Conservation (phyloP, 2,329 filamentous ascomycete genomes). For the Alternaria sp. region DNA sequence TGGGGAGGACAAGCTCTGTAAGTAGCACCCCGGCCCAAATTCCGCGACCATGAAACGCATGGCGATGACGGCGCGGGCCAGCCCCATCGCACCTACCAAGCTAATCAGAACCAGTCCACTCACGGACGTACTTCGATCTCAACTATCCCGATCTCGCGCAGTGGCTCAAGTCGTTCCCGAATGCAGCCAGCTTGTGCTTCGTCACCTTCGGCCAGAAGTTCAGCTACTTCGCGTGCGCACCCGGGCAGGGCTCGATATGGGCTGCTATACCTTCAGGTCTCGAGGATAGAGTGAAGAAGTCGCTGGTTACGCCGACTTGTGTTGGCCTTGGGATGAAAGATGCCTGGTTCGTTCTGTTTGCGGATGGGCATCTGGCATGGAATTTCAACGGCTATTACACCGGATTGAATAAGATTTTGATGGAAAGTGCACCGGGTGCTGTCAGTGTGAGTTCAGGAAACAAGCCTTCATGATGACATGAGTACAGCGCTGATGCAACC, state of each 20-base stretch:
- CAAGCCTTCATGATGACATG: neutral
- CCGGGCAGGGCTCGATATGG: conserved; percentile 43
- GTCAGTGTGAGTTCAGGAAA: conserved; percentile 34
- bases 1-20: conserved; percentile 46
- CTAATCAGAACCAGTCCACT: conserved; percentile 38
- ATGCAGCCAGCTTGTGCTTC: conserved; percentile 36
- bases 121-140: conserved; percentile 38
- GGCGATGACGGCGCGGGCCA: conserved; percentile 12
- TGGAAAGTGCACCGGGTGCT: conserved; percentile 29
- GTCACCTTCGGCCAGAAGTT: conserved; percentile 42
- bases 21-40: conserved; percentile 18
- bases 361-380: conserved; percentile 39
- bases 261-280: conserved; percentile 41
- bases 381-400: conserved; percentile 43
- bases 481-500: neutral
- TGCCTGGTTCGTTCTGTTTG: conserved; percentile 45
- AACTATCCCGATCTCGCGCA: conserved; percentile 40
- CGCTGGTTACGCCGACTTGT: conserved; percentile 38
- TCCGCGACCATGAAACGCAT: conserved; percentile 12
- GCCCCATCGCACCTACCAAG: neutral
- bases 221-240: conserved; percentile 42
- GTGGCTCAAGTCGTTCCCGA: conserved; percentile 38
- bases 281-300: conserved; percentile 43
- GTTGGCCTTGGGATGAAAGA: conserved; percentile 39
- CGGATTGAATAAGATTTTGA: conserved; percentile 37